phyloP scores from a whole-genome alignment of 169 alveolate genomes.

The Plasmodium falciparum region DNA sequence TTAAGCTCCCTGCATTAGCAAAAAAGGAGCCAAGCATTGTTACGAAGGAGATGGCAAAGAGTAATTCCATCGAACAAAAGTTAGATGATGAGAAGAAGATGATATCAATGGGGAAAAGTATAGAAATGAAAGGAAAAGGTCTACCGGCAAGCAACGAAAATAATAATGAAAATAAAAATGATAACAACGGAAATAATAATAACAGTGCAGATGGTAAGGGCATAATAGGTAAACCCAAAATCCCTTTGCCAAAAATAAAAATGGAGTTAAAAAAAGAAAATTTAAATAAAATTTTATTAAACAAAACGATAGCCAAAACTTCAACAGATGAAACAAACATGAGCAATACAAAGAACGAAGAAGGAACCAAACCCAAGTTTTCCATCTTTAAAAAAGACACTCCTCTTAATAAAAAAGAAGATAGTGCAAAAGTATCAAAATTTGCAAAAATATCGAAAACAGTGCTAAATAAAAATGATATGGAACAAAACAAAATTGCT shows the following conservation, averaged over 20 bases:
- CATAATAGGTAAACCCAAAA: neutral
- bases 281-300: slow-evolving; percentile 20
- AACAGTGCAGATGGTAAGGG: too few relatives aligned
- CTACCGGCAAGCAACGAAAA: neutral
- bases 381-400: too few relatives aligned
- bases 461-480: neutral
- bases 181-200: neutral
- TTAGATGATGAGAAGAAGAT: neutral
- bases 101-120: neutral
- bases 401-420: too few relatives aligned
- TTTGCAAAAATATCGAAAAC: neutral
- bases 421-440: too few relatives aligned
- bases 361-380: neutral
- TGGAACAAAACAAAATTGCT: neutral
- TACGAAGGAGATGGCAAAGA: too few relatives aligned
- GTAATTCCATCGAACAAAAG: neutral
- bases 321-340: neutral
- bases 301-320: neutral
- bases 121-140: neutral
- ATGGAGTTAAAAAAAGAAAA: slow-evolving; percentile 61
- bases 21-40: neutral
- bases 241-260: slow-evolving; percentile 25
- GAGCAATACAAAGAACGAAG: neutral
- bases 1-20: slow-evolving; percentile 17
- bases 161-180: neutral